Conservation (phyloP, 176 grass and related monocot species). For the Oropetium thomaeum region DNA sequence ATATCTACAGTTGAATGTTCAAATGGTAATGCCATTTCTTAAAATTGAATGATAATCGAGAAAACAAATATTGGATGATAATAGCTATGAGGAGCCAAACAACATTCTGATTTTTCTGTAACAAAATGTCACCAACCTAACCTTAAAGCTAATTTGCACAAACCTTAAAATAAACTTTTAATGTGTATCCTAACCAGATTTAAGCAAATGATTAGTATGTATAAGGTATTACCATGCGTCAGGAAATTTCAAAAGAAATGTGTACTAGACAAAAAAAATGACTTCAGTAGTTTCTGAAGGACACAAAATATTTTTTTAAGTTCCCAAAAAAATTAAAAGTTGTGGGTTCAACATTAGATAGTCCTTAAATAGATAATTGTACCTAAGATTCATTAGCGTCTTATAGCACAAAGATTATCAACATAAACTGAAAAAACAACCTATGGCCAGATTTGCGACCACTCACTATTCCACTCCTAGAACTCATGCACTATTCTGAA, state of each 20-base stretch:
- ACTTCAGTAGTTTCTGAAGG: neutral
- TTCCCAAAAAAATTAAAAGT: neutral
- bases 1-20: slow-evolving; percentile 2
- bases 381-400: neutral
- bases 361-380: too few relatives aligned
- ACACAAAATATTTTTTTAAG: slow-evolving; percentile 3
- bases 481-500: neutral
- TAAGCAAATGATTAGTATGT: neutral
- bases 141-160: neutral
- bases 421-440: neutral
- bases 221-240: neutral
- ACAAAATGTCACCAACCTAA: neutral
- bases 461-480: neutral
- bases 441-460: neutral
- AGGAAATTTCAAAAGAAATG: neutral
- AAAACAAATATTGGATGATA: too few relatives aligned
- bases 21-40: neutral
- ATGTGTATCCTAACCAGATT: neutral
- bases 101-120: neutral
- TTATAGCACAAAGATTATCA: neutral
- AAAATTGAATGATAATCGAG: neutral
- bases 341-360: neutral
- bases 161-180: neutral
- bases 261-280: neutral
- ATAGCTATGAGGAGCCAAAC: neutral